Evolutionary conservation across 1,284 basidiomycete species (phyloP).

Genomic region (Amylostereum areolatum): DNA sequence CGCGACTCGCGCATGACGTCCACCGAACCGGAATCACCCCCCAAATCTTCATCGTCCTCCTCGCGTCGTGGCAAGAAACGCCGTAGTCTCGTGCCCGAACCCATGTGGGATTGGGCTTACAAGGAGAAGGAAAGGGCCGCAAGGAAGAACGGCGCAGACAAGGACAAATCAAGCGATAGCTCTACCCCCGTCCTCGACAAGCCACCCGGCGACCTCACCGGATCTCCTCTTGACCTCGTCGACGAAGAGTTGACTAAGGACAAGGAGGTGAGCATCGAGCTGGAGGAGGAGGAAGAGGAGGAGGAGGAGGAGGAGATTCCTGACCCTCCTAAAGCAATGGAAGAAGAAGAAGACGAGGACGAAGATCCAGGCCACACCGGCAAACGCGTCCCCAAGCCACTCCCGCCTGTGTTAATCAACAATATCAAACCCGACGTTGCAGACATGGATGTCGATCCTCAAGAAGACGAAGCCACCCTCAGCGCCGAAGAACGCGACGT

Average conservation of each 20-base stretch:
- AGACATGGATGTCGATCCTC: conserved; percentile 18
- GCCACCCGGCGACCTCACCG: no score
- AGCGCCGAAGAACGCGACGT: conserved; percentile 8
- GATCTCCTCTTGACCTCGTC: no score
- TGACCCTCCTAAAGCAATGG: conserved; percentile 46
- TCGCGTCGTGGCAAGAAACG: conserved; percentile 43
- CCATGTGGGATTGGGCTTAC: conserved; percentile 76
- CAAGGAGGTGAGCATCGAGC: conserved; percentile 19
- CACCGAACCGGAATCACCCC: conserved; percentile 6
- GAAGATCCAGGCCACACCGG: conserved; percentile 35
- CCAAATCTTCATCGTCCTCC: conserved; percentile 3
- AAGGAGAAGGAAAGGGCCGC: conserved; percentile 27
- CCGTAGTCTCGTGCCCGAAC: conserved; percentile 61
- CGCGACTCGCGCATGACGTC: no score
- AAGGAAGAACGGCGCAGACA: no score
- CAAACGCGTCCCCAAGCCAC: no score
- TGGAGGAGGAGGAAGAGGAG: conserved; percentile 37
- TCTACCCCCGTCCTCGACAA: no score
- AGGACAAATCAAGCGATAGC: no score
- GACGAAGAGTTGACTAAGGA: conserved; percentile 17
- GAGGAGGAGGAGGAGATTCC: conserved; percentile 47
- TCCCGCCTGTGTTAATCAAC: no score
- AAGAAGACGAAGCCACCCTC: conserved; percentile 17
- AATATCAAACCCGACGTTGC: no score
- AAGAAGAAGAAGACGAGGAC: conserved; percentile 59